Conservation (phyloP, 805 yeast species). For the Pachysolen tannophilus region DNA sequence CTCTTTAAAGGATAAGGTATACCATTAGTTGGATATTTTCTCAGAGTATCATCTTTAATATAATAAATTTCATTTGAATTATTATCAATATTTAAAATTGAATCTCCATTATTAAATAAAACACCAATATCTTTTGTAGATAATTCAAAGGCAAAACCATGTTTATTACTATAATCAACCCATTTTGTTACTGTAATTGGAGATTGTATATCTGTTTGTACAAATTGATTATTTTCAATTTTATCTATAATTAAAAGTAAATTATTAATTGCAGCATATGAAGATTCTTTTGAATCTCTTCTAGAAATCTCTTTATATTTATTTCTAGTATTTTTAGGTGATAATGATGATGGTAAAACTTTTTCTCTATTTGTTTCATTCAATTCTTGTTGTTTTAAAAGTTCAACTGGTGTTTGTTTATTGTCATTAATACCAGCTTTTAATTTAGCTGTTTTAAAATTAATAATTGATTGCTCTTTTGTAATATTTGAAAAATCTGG, state of each 20-base stretch:
- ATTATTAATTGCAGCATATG: slow-evolving; percentile 13
- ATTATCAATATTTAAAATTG: slow-evolving; percentile 58
- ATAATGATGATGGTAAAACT: slow-evolving; percentile 78
- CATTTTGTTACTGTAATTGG: slow-evolving; percentile 84
- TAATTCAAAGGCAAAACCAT: slow-evolving; percentile 90
- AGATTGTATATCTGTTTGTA: slow-evolving; percentile 27
- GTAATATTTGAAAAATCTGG: slow-evolving; percentile 53
- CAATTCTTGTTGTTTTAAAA: slow-evolving; percentile 52
- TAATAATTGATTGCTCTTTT: slow-evolving; percentile 53
- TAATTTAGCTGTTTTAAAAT: slow-evolving; percentile 59
- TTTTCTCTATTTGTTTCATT: slow-evolving; percentile 61
- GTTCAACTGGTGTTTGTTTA: slow-evolving; percentile 58
- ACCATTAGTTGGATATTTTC: slow-evolving; percentile 32
- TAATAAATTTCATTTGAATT: slow-evolving; percentile 62
- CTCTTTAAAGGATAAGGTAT: slow-evolving; percentile 46
- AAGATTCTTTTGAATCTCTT: slow-evolving; percentile 18
- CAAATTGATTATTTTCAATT: slow-evolving; percentile 5
- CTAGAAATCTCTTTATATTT: slow-evolving; percentile 74
- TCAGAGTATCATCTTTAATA: slow-evolving; percentile 41
- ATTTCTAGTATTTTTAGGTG: slow-evolving; percentile 85
- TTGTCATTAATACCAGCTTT: slow-evolving; percentile 45
- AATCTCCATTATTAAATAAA: slow-evolving; percentile 75
- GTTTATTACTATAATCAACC: slow-evolving; percentile 96
- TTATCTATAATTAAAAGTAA: slow-evolving; percentile 8
- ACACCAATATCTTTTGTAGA: slow-evolving; percentile 90